phyloP scores from a whole-genome alignment of 148 eudicot species.

The Fagopyrum tataricum region DNA sequence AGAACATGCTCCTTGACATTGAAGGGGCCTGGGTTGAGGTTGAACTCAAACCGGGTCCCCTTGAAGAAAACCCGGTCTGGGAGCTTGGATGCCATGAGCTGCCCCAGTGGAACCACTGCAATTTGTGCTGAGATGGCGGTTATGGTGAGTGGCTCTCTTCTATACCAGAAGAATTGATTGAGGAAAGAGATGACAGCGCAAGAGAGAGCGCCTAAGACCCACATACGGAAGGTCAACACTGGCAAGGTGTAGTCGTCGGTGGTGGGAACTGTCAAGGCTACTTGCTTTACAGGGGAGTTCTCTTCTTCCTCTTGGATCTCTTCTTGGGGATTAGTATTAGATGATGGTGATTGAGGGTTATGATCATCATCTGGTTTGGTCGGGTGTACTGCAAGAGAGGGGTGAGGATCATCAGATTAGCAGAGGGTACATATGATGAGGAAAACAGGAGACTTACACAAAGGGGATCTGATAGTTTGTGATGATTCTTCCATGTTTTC shows the following conservation, averaged over 20 bases:
- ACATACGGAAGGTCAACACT: constrained; percentile 84
- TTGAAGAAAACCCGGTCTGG: constrained; percentile 45
- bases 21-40: constrained; percentile 83
- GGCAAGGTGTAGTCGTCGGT: constrained; percentile 69
- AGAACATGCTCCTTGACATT: constrained; percentile 91
- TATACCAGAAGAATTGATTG: constrained; percentile 95
- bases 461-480: constrained; percentile 23
- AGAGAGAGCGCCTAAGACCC: constrained; percentile 67
- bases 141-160: constrained; percentile 71
- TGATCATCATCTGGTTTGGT: not conserved
- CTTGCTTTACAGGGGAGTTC: constrained; percentile 74
- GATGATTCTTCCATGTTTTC: constrained; percentile 25
- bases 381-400: not conserved
- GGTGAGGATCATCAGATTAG: not conserved
- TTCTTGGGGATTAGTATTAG: not conserved
- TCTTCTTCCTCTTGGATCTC: constrained; percentile 24
- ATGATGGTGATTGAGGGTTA: not conserved
- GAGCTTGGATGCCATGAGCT: constrained; percentile 67
- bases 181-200: constrained; percentile 68
- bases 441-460: constrained; percentile 21
- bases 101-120: constrained; percentile 83
- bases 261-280: constrained; percentile 75
- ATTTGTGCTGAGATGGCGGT: constrained; percentile 93
- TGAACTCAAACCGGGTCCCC: constrained; percentile 62
- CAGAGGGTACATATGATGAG: not conserved